Evolutionary conservation across 2,329 filamentous ascomycete species (phyloP).

Genomic region (Emmonsia crescens): DNA sequence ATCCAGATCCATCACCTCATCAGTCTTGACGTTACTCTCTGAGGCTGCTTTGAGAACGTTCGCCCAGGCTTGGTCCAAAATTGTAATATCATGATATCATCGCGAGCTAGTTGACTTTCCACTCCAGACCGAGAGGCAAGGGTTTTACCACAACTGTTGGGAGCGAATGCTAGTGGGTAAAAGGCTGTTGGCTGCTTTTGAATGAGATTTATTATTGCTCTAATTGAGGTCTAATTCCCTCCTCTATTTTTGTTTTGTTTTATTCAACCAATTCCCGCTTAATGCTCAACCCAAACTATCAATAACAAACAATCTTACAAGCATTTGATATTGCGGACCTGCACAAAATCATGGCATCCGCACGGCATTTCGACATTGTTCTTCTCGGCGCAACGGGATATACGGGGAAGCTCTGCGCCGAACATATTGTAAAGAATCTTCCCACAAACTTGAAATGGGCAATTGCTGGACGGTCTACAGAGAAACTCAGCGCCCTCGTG

Average conservation of each 20-base stretch:
- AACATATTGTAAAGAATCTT: slow-evolving; percentile 60
- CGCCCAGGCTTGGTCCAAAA: background rate
- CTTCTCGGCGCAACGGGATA: slow-evolving; percentile 66
- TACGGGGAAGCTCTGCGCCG: slow-evolving; percentile 65
- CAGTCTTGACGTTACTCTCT: too few relatives aligned
- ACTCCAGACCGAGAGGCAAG: background rate
- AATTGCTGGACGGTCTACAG: slow-evolving; percentile 67
- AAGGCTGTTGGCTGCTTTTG: background rate
- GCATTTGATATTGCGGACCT: background rate
- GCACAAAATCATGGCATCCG: slow-evolving; percentile 6
- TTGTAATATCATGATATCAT: background rate
- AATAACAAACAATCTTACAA: background rate
- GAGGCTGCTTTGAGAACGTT: background rate
- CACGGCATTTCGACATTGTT: slow-evolving; percentile 52
- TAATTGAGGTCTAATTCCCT: background rate
- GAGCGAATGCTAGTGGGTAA: background rate
- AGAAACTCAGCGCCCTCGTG: slow-evolving; percentile 61
- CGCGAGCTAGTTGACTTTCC: background rate
- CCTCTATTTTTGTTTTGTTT: background rate
- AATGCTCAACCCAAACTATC: background rate
- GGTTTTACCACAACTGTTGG: background rate
- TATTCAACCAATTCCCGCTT: too few relatives aligned
- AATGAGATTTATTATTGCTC: background rate
- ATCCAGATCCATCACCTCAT: too few relatives aligned
- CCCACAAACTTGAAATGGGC: slow-evolving; percentile 80